Conservation (phyloP, 2,329 filamentous ascomycete genomes). For the Escovopsis weberi region DNA sequence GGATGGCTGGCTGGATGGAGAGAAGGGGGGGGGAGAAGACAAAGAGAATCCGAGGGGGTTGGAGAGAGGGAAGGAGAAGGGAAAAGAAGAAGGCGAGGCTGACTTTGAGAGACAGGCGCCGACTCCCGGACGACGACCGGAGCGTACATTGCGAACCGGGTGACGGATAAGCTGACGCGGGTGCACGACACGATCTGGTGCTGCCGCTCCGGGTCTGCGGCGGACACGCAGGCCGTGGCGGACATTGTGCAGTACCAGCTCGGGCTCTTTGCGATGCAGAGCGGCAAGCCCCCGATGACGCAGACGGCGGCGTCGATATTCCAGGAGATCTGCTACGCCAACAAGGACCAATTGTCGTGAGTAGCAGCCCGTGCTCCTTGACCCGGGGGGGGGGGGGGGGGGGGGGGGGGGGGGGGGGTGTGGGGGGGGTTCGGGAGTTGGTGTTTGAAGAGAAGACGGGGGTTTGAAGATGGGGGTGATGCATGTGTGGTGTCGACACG, state of each 20-base stretch:
- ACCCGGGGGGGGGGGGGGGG: too few species aligned
- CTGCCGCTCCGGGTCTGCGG: slow-evolving; percentile 92
- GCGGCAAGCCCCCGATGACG: slow-evolving; percentile 81
- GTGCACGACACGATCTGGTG: slow-evolving; percentile 99
- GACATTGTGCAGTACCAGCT: slow-evolving; percentile 97
- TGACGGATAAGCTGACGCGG: slow-evolving; percentile 97
- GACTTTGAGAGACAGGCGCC: slow-evolving; percentile 41
- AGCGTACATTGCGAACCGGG: slow-evolving; percentile 96
- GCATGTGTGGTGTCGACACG: not conserved
- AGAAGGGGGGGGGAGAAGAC: too few species aligned
- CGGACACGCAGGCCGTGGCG: slow-evolving; percentile 93
- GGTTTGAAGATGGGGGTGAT: too few species aligned
- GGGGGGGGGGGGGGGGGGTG: too few species aligned
- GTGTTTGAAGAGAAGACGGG: too few species aligned
- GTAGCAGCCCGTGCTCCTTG: slow-evolving; percentile 14
- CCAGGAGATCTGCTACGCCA: slow-evolving; percentile 94
- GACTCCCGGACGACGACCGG: slow-evolving; percentile 96
- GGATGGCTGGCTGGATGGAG: too few species aligned
- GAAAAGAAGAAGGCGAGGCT: not conserved
- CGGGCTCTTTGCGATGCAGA: slow-evolving; percentile 78
- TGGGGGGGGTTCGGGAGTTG: too few species aligned
- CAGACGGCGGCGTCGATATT: slow-evolving; percentile 92
- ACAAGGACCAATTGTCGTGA: slow-evolving; percentile 86
- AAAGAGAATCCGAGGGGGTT: too few species aligned
- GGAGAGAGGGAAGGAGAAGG: too few species aligned